Evolutionary conservation across 1,284 basidiomycete species (phyloP).

Genomic region (Papiliotrema flavescens): DNA sequence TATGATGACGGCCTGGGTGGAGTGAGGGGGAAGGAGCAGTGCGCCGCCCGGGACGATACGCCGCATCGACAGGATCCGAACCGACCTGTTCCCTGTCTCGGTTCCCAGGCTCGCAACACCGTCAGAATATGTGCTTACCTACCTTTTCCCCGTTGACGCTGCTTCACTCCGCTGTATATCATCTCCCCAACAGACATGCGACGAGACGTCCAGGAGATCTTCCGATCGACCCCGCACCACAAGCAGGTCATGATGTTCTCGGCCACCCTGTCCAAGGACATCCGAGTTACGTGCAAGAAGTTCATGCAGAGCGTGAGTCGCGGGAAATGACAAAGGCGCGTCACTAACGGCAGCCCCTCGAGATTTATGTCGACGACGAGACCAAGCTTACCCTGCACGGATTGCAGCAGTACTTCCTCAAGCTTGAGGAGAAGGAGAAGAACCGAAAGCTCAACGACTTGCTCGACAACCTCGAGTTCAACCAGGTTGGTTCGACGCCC

Average conservation of each 20-base stretch:
- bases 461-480: constrained; percentile 95
- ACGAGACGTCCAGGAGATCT: constrained; percentile 99
- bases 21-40: not conserved
- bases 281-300: constrained; percentile 97
- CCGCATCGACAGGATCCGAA: too few relatives aligned
- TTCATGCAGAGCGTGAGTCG: constrained; percentile 95
- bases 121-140: constrained; percentile 15
- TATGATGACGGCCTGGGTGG: not conserved
- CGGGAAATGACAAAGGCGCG: not conserved
- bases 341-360: constrained; percentile 68
- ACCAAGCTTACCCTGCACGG: constrained; percentile 98
- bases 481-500: constrained; percentile 64
- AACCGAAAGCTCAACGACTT: constrained; percentile 98
- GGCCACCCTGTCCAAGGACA: constrained; percentile 95
- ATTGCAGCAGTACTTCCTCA: constrained; percentile 97
- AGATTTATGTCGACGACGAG: constrained; percentile 99
- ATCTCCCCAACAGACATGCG: constrained; percentile 88
- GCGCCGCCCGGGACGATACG: too few relatives aligned
- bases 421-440: constrained; percentile 90
- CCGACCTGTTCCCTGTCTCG: not conserved
- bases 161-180: not conserved
- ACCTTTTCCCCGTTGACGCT: constrained; percentile 10
- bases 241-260: constrained; percentile 99
- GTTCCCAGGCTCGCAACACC: not conserved
- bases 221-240: constrained; percentile 98